Conservation (phyloP, 1,284 basidiomycete genomes). For the Tilletia indica region DNA sequence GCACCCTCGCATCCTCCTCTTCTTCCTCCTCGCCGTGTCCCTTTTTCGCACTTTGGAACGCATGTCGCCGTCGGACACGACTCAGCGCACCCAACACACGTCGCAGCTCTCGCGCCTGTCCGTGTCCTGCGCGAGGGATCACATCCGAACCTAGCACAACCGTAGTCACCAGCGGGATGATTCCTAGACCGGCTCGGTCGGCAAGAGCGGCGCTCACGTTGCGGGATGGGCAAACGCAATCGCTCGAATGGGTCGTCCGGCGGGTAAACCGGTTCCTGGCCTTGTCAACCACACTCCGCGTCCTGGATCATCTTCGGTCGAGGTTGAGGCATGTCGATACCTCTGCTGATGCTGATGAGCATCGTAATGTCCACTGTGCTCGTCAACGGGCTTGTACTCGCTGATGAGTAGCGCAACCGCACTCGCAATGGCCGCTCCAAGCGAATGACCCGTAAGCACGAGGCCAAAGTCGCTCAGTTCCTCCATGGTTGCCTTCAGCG, state of each 20-base stretch:
- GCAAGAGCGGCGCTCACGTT: constrained; percentile 47
- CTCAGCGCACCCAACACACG: constrained; percentile 50
- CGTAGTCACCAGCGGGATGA: constrained; percentile 45
- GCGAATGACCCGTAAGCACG: constrained; percentile 51
- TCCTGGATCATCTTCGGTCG: constrained; percentile 9
- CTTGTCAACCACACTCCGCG: constrained; percentile 45
- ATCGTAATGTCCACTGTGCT: too few species aligned
- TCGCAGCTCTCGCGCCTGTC: constrained; percentile 52
- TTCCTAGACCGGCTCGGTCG: constrained; percentile 36
- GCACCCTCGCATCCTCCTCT: constrained; percentile 38
- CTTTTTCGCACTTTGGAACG: neutral
- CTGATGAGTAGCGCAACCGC: constrained; percentile 47
- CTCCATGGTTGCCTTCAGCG: constrained; percentile 37
- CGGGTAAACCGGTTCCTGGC: constrained; percentile 42
- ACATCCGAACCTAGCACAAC: constrained; percentile 49
- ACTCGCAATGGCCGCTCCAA: constrained; percentile 52
- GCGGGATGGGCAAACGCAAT: constrained; percentile 53
- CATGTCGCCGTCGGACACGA: constrained; percentile 38
- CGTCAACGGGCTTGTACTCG: constrained; percentile 41
- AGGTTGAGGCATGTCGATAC: neutral
- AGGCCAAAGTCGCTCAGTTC: constrained; percentile 49
- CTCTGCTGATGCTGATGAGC: too few species aligned
- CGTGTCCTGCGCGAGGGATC: constrained; percentile 51
- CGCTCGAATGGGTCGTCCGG: constrained; percentile 43
- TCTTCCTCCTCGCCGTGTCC: constrained; percentile 21